phyloP scores from a whole-genome alignment of 305 asterid species.

The Fraxinus ornus region DNA sequence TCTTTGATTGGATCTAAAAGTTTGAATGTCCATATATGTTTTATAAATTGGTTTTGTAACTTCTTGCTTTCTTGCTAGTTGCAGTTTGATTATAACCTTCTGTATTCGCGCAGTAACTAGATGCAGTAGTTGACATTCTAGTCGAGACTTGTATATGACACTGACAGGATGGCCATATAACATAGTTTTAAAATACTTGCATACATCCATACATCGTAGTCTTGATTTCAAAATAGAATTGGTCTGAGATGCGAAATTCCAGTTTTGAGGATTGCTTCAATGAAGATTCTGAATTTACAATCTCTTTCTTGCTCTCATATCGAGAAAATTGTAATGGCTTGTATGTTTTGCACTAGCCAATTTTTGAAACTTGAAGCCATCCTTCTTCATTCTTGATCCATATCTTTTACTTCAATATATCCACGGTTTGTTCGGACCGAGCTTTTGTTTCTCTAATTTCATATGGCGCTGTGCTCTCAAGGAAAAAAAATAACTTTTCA shows the following conservation, averaged over 20 bases:
- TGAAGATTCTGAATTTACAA: neutral
- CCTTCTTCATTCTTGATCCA: neutral
- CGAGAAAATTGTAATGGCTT: neutral
- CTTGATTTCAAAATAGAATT: neutral
- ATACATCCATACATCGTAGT: too few species aligned
- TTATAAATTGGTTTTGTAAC: neutral
- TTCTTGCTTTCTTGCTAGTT: neutral
- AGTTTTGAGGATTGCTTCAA: neutral
- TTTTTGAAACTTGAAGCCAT: constrained; percentile 1
- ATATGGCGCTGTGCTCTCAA: neutral
- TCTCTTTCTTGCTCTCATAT: neutral
- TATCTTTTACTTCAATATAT: neutral
- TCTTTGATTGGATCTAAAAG: constrained; percentile 12
- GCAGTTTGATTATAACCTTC: neutral
- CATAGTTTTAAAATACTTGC: neutral
- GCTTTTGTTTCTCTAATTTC: neutral
- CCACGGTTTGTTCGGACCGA: neutral
- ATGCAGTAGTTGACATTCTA: neutral
- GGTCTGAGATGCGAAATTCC: neutral
- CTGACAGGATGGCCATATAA: neutral
- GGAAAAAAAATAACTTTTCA: neutral
- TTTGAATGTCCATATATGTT: neutral
- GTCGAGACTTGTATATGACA: neutral
- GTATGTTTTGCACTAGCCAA: constrained; percentile 1
- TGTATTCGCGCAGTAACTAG: neutral